A percentile compares a stretch with the other conserved stretches of the same genome.
These are phyloP conservation scores for Clonostachys sp. DNA, from an alignment of 2,329 filamentous ascomycete genomes.

Conservation along the genomic window DNA sequence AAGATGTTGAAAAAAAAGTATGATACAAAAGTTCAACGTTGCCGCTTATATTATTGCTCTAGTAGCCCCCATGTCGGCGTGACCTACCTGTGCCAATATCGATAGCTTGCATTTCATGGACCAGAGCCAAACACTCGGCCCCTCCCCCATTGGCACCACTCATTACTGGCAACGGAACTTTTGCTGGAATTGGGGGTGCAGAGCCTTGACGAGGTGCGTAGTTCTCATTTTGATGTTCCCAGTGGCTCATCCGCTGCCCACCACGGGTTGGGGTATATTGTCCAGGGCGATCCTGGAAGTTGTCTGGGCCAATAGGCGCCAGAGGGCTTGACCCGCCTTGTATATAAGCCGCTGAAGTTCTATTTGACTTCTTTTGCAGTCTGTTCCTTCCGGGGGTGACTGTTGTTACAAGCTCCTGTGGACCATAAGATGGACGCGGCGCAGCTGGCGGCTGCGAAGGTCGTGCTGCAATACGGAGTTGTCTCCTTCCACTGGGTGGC, in stretches of 20 bases:
- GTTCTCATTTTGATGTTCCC: conserved; percentile 51
- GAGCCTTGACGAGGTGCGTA: conserved; percentile 29
- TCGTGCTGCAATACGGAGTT: conserved; percentile 45
- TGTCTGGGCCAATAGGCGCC: conserved; percentile 46
- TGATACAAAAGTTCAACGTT: conserved; percentile 1
- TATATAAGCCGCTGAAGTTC: conserved; percentile 31
- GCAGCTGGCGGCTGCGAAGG: conserved; percentile 22
- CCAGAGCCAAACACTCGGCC: conserved; percentile 50
- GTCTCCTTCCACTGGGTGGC: conserved; percentile 44
- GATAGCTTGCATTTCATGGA: conserved; percentile 67
- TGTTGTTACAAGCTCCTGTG: conserved; percentile 17
- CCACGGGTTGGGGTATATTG: conserved; percentile 16
- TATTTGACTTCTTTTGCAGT: conserved; percentile 59
- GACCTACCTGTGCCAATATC: conserved; percentile 60
- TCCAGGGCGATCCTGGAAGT: conserved; percentile 39
- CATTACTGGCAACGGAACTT: conserved; percentile 54
- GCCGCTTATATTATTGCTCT: conserved; percentile 5
- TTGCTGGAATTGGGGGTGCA: conserved; percentile 63
- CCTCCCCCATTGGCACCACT: conserved; percentile 34
- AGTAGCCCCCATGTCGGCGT: conserved; percentile 42
- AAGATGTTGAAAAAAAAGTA: background rate
- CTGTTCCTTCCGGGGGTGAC: conserved; percentile 45
- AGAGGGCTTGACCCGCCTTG: conserved; percentile 40
- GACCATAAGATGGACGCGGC: conserved; percentile 2
- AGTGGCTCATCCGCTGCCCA: conserved; percentile 38